phyloP scores from a whole-genome alignment of 805 yeast genomes.

The Candida awuae region DNA sequence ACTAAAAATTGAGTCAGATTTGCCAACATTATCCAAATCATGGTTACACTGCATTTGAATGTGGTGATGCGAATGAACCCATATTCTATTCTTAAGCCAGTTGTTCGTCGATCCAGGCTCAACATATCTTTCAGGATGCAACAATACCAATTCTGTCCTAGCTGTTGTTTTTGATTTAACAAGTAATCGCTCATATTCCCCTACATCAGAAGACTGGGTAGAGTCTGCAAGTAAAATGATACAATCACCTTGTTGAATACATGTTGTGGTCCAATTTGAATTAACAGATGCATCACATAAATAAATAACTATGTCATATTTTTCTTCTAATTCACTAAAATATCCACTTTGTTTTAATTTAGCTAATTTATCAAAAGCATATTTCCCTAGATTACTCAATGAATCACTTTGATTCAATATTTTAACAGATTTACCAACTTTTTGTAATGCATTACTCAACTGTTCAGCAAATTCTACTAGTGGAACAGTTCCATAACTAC shows the following conservation, averaged over 20 bases:
- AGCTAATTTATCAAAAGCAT: slow-evolving; percentile 87
- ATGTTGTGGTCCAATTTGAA: slow-evolving; percentile 86
- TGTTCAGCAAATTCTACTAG: slow-evolving; percentile 76
- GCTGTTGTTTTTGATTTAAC: slow-evolving; percentile 76
- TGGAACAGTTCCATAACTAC: slow-evolving; percentile 65
- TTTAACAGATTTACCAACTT: slow-evolving; percentile 65
- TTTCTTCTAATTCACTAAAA: slow-evolving; percentile 85
- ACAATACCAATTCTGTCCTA: slow-evolving; percentile 72
- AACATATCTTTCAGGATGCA: slow-evolving; percentile 79
- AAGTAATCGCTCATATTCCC: slow-evolving; percentile 77
- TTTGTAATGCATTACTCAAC: slow-evolving; percentile 61
- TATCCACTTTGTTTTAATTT: slow-evolving; percentile 80
- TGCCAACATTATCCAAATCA: slow-evolving; percentile 2
- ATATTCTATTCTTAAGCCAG: slow-evolving; percentile 79
- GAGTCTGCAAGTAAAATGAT: slow-evolving; percentile 86
- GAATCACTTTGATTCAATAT: slow-evolving; percentile 80
- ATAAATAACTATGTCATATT: slow-evolving; percentile 79
- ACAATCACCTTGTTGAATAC: slow-evolving; percentile 93
- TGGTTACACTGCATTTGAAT: slow-evolving; percentile 49
- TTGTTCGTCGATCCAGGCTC: slow-evolving; percentile 75
- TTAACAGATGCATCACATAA: slow-evolving; percentile 78
- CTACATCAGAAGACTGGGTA: slow-evolving; percentile 57
- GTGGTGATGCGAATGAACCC: slow-evolving; percentile 94
- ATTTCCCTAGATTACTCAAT: slow-evolving; percentile 72
- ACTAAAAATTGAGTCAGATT: slow-evolving; percentile 6